Percentiles rank a stretch among this genome's conserved stretches.
phyloP scores from a whole-genome alignment of 2,329 filamentous ascomycete genomes.

The Colletotrichum shisoi region DNA sequence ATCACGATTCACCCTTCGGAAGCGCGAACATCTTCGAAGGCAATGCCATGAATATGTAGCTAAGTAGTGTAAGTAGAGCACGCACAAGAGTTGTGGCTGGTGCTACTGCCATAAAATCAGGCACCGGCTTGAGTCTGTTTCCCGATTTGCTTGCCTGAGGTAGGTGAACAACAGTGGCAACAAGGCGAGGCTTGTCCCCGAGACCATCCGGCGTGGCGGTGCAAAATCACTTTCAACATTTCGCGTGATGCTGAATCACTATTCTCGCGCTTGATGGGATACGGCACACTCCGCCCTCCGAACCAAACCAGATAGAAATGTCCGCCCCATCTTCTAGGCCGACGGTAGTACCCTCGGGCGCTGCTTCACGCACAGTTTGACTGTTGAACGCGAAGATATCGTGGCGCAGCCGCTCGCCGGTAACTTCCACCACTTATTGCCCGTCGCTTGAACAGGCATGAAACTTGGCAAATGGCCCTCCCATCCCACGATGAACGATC shows the following conservation, averaged over 20 bases:
- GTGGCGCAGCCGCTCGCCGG: conserved; percentile 30
- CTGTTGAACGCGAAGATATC: conserved; percentile 9
- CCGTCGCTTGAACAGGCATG: no score
- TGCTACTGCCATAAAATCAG: neutral
- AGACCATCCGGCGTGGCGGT: conserved; percentile 19
- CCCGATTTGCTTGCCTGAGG: neutral
- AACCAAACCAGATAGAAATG: neutral
- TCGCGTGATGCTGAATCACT: neutral
- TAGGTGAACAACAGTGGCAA: conserved; percentile 19
- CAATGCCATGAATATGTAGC: neutral
- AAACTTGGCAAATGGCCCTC: neutral
- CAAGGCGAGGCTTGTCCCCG: neutral
- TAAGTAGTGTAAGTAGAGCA: no score
- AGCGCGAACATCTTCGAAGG: no score
- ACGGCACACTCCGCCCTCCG: conserved; percentile 22
- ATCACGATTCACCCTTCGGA: no score
- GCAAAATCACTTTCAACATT: conserved; percentile 6
- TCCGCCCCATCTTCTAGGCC: neutral
- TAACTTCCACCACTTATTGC: neutral
- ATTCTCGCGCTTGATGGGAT: no score
- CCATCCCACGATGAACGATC: neutral
- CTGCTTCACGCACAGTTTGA: neutral
- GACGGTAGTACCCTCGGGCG: conserved; percentile 15
- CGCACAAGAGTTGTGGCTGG: conserved; percentile 20
- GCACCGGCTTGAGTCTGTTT: neutral